Evolutionary conservation across 768 basidiomycete genomes (phyloP).

Genomic region (Infundibulicybe gibba): DNA sequence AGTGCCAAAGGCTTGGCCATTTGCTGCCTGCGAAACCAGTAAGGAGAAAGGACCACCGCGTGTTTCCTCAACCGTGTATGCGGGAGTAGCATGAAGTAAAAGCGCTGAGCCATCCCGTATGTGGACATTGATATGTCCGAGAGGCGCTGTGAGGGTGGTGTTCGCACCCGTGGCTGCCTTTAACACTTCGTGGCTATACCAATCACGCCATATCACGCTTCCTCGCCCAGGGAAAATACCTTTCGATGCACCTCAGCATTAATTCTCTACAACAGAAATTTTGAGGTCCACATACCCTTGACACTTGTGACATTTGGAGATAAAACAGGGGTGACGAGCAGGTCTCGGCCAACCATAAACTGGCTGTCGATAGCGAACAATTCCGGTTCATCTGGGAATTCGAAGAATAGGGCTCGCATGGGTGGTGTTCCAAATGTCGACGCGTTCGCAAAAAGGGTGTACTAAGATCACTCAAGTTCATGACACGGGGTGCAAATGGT

Average conservation of each 20-base stretch:
- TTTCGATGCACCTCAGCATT: conserved; percentile 14
- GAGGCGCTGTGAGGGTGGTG: conserved; percentile 59
- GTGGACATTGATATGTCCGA: conserved; percentile 75
- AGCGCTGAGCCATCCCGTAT: conserved; percentile 67
- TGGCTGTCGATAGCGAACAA: conserved; percentile 61
- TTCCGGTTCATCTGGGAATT: conserved; percentile 71
- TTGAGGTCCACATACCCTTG: conserved; percentile 37
- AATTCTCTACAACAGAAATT: neutral
- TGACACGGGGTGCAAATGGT: conserved; percentile 1
- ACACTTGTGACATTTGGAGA: conserved; percentile 66
- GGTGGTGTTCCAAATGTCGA: conserved; percentile 66
- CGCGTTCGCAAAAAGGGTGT: conserved; percentile 69
- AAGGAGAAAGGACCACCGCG: conserved; percentile 57
- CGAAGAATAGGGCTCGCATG: conserved; percentile 72
- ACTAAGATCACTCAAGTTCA: conserved; percentile 31
- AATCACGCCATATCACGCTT: conserved; percentile 61
- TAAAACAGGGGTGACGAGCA: conserved; percentile 77
- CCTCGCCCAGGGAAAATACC: conserved; percentile 67
- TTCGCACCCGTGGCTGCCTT: conserved; percentile 33
- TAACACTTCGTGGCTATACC: conserved; percentile 63
- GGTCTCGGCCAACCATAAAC: conserved; percentile 66
- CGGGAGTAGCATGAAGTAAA: conserved; percentile 58
- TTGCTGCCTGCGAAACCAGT: conserved; percentile 48
- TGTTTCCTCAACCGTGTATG: conserved; percentile 68
- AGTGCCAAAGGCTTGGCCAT: conserved; percentile 51